Percentiles rank a stretch among this genome's conserved stretches.
phyloP scores from a whole-genome alignment of 208 protist genomes.

The Kentomonas sorsogonicus region DNA sequence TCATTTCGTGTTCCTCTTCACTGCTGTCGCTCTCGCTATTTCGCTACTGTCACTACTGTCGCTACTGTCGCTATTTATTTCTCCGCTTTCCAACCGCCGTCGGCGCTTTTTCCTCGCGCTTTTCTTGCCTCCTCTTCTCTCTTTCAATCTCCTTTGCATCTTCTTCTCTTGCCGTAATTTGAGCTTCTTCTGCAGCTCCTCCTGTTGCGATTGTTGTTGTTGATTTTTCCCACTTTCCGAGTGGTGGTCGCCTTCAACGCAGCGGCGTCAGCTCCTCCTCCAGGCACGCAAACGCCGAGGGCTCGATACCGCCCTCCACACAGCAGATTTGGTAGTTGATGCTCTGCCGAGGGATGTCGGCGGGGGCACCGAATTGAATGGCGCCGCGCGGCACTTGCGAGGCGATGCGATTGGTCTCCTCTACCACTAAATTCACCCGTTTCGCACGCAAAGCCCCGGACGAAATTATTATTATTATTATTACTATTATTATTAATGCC shows the following conservation, averaged over 20 bases:
- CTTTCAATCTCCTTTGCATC: not conserved
- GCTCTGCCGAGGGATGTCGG: conserved; percentile 68
- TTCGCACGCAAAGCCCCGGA: conserved; percentile 92
- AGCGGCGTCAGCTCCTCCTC: conserved; percentile 72
- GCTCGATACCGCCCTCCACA: conserved; percentile 57
- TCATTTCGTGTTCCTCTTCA: too few species aligned
- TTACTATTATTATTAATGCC: not conserved
- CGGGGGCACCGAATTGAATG: conserved; percentile 51
- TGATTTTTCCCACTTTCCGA: not conserved
- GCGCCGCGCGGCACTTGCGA: conserved; percentile 43
- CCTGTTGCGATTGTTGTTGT: not conserved
- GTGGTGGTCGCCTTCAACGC: conserved; percentile 9
- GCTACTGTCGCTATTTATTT: conserved; percentile 2
- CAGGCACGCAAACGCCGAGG: conserved; percentile 56
- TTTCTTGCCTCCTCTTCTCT: not conserved
- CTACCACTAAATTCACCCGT: conserved; percentile 47
- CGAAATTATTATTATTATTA: not conserved
- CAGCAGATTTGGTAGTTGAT: conserved; percentile 66
- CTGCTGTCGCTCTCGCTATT: too few species aligned
- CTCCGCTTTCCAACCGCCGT: not conserved
- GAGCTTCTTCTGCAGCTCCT: not conserved
- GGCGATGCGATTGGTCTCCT: not conserved
- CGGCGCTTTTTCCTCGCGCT: not conserved
- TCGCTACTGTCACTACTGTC: not conserved
- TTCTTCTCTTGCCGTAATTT: not conserved